Base-by-base conservation (phyloP, 805 yeast species). In the Candida insectorum region DNA sequence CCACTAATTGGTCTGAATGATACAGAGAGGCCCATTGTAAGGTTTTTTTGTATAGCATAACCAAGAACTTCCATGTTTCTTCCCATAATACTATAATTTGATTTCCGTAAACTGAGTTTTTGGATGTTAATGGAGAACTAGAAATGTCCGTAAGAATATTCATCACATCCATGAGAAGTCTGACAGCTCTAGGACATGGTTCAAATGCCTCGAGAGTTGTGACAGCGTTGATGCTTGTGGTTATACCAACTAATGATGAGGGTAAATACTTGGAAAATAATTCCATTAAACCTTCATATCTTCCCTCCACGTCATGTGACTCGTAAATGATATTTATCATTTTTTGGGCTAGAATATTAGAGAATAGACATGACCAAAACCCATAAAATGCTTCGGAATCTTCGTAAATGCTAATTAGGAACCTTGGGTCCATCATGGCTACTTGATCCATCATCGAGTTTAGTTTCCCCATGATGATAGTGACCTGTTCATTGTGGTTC, bases 311-410 rank as follows among this genome's bases (percentile, higher is more conserved):
- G 53, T 87, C 94, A 54, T 76, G 83, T 0, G 85, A 76, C 44
- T 85, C 91, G 47, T 83, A 81, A 3, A 88, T 53, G 14, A 86
- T 67, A 41, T 81, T 81, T 5, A 84, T 70, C 1, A 89, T 82
- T 1, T 81, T 70, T 49, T 85, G 87, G 39, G 79, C 81, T 3
- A 81, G 56, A 12, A 73, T 65, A 0, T 88, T 77, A 0, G 89
- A 77, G 34, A 86, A 75, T 2, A 85, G 60, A 50, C 85, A 78
- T 1, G 87, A 71, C 85, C 94, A 83, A 36, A 84, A 69, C 0
- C 89, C 83, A n/a, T 54, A 51, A 30, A 81, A 62, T 4, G 78
- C 70, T 2, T 58, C 54, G 0, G 33, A 34, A n/a, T 56, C 47
- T 1, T 30, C 25, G 15, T 63, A 49, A 1, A 62, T 44, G 3